phyloP scores from a whole-genome alignment of 208 protist species.

The Perkinsela sp. region DNA sequence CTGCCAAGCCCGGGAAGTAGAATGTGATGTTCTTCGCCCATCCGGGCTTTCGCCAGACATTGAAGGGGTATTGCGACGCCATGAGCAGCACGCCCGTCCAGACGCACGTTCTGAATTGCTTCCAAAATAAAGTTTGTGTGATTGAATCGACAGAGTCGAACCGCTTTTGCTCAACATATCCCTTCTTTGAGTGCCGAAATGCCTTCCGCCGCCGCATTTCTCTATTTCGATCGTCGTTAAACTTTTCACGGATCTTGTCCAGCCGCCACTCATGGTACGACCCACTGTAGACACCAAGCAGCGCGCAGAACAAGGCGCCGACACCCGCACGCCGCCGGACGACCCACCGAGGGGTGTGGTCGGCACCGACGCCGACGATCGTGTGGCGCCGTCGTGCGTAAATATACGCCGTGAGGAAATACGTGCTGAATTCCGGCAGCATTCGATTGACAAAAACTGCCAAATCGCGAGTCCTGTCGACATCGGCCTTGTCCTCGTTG shows the following conservation, averaged over 20 bases:
- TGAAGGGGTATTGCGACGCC: conserved; percentile 26
- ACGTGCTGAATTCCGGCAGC: conserved; percentile 40
- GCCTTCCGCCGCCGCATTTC: conserved; percentile 32
- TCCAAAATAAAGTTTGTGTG: conserved; percentile 27
- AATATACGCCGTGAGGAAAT: conserved; percentile 28
- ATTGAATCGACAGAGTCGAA: conserved; percentile 40
- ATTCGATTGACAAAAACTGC: conserved; percentile 21
- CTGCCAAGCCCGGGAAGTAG: conserved; percentile 42
- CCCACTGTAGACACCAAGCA: conserved; percentile 30
- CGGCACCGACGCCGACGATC: conserved; percentile 11
- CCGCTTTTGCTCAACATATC: conserved; percentile 25
- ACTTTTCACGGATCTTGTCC: conserved; percentile 31
- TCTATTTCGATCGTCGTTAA: conserved; percentile 32
- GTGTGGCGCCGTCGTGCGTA: conserved; percentile 47
- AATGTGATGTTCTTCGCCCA: conserved; percentile 56
- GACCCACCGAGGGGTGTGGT: conserved; percentile 32
- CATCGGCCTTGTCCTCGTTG: conserved; percentile 44
- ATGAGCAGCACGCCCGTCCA: conserved; percentile 13
- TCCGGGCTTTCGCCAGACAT: conserved; percentile 34
- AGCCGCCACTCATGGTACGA: conserved; percentile 34
- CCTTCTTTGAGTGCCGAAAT: conserved; percentile 12
- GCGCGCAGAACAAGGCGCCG: conserved; percentile 20
- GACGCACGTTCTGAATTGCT: conserved; percentile 25
- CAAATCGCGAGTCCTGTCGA: conserved; percentile 45
- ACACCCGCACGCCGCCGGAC: conserved; percentile 37